Evolutionary conservation across 805 yeast species (phyloP).

Genomic region (Candida ulmi): DNA sequence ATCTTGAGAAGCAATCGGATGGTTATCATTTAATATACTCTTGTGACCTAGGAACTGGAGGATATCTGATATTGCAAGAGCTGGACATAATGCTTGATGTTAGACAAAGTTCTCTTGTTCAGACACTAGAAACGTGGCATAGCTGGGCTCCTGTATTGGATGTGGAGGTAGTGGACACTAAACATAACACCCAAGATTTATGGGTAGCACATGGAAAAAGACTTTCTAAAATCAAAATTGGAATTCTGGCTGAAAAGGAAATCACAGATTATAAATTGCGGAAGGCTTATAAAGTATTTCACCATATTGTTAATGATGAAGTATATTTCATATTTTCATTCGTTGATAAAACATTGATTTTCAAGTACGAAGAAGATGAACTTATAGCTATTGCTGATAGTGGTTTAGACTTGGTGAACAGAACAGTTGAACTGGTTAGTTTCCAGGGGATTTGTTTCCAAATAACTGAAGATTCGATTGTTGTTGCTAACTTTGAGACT

Average conservation of each 20-base stretch:
- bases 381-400: conserved; percentile 23
- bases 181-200: conserved; percentile 29
- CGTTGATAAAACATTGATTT: conserved; percentile 32
- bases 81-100: conserved; percentile 14
- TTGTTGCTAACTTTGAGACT: conserved; percentile 14
- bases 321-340: conserved; percentile 30
- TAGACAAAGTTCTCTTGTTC: too few species aligned
- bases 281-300: conserved; percentile 12
- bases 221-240: conserved; percentile 14
- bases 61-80: conserved; percentile 28
- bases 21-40: conserved; percentile 27
- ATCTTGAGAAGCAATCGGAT: conserved; percentile 11
- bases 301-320: conserved; percentile 13
- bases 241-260: conserved; percentile 13
- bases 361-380: conserved; percentile 26
- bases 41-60: conserved; percentile 35
- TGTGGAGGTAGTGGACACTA: conserved; percentile 27
- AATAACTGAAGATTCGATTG: conserved; percentile 18
- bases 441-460: conserved; percentile 17
- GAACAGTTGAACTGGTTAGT: conserved; percentile 14
- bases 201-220: conserved; percentile 26
- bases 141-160: conserved; percentile 47
- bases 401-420: conserved; percentile 10
- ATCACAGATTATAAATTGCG: conserved; percentile 13
- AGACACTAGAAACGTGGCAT: conserved; percentile 25